These are phyloP conservation scores for Komagataella pseudopastoris DNA, from an alignment of 805 yeast genomes.

Conservation along the genomic window DNA sequence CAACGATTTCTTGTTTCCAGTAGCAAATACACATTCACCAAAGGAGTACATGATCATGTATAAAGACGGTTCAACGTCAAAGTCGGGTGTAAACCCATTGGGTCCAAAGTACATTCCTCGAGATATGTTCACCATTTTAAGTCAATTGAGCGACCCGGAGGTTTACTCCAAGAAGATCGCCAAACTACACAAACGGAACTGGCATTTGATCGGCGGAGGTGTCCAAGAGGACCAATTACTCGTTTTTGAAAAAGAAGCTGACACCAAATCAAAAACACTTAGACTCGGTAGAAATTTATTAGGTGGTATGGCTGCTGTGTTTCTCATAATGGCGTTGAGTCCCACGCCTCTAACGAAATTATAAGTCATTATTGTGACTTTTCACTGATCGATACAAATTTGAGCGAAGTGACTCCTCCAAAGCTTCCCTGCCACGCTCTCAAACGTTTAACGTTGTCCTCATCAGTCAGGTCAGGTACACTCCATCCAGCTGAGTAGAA, in stretches of 20 bases:
- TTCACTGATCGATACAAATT: not conserved
- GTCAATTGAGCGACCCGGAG: conserved; percentile 24
- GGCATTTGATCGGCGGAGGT: conserved; percentile 45
- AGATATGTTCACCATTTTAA: conserved; percentile 27
- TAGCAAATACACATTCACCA: conserved; percentile 1
- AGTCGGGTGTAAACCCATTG: conserved; percentile 23
- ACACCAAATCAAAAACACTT: not conserved
- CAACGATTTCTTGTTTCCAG: conserved; percentile 10
- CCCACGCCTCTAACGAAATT: not conserved
- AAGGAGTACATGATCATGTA: conserved; percentile 10
- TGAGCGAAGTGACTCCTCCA: conserved; percentile 39
- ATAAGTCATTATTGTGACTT: not conserved
- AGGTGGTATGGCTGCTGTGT: not conserved
- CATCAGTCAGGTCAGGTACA: conserved; percentile 60
- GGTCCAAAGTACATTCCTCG: conserved; percentile 21
- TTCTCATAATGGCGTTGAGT: not conserved
- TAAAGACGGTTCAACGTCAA: conserved; percentile 20
- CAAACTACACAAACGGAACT: conserved; percentile 28
- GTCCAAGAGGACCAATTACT: conserved; percentile 18
- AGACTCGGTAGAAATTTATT: not conserved
- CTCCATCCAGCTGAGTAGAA: conserved; percentile 56
- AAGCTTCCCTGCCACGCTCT: conserved; percentile 71
- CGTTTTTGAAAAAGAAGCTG: conserved; percentile 22
- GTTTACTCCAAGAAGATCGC: conserved; percentile 21
- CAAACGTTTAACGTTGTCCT: conserved; percentile 41